Evolutionary conservation across 1,139 yeast species (phyloP), one percentile per base, ranked within the genome.

Genomic region (Nakaseomyces uthaithaninus): DNA sequence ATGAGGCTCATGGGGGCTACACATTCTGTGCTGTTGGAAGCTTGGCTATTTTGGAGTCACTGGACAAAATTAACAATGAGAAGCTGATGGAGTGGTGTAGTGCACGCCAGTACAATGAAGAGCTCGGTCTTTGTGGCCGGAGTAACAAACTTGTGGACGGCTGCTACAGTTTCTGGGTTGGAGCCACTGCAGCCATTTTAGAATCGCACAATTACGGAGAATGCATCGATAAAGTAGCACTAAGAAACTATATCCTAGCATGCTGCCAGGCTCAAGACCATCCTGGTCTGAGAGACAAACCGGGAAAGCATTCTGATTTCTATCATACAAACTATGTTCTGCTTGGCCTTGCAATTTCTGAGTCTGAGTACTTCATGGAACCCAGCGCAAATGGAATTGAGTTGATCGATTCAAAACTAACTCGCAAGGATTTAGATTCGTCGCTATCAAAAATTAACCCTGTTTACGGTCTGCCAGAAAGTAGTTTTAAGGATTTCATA

Each of bases 1-100:
- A 84, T 39, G 99, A 93, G 60, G 97, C 97, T 0, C 99, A 93
- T 59, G 98, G 97, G 1, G 99, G 98, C 0, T 91, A 91, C 59
- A 77, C 97, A 0, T 93, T 75, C 57, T 91, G 98, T 65, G 94
- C 91, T 0, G 63, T 85, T 7, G 95, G 95, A 0, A 72, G 84
- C 9, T 65, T 84, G 67, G 68, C 42, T 53, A 68, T 41, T 63
- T 66, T 42, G 30, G 41, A 46, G 4, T 42, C 51, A n/a, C 27
- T 55, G 12, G 58, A 56, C 31, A 55, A 53, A 12, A 65, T 68
- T 4, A 63, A 75, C 50, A 41, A 77, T 3, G 71, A 66, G 0
- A 46, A 44, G 5, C 61, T 82, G 25, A 45, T 72, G 2, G 60
- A 70, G 39, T 93, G 98, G 98, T 66, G 79, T 3, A 70, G 71